Evolutionary conservation across 1,284 basidiomycete genomes (phyloP), one percentile per base, ranked within the genome.

Genomic region (Ganoderma multipileum): DNA sequence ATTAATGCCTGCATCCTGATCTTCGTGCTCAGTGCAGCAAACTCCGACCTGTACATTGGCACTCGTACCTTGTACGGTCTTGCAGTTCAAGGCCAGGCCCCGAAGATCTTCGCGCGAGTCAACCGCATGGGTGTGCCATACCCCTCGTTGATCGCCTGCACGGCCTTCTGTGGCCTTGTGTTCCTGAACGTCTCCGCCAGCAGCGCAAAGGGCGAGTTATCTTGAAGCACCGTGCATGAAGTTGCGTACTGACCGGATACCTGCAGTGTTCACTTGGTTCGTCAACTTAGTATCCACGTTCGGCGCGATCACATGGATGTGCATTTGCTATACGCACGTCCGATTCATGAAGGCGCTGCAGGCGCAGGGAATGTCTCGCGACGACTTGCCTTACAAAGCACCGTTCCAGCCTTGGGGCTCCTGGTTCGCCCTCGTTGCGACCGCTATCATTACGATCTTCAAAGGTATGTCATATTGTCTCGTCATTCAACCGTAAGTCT

Each of bases 1-100:
- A 87, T 93, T 80, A 94, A 94, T 74, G 91, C 89, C n/a, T 87
- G 84, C 36, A 90, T 95, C 71, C 81, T 95, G 55, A 84, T 91
- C 66, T 91, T 91, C 73, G 91, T 93, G 11, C 86, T 91, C 79
- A 91, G 89, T 52, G 90, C 92, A 20, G 91, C 89, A 11, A 87
- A 89, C 70, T 89, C 89, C 30, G 88, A 89, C 74, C 80, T 93
- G 38, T 94, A 91, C 78, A 88, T 89, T 44, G 86, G 86, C 30
- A 89, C 88, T 28, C 84, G 91, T 68, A 89, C 88, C 8, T 80
- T 92, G 26, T 90, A 92, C 73, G 90, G 88, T 55, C 84, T 95
- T 54, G 87, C 91, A 0, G 83, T 90, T 61, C 87, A 89, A 60
- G 87, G 89, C 6, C 89, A 91, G 70, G 91, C 91, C 0, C 92